Evolutionary conservation across 495 filamentous ascomycete species (phyloP).

Genomic region (Aspergillus taichungensis): DNA sequence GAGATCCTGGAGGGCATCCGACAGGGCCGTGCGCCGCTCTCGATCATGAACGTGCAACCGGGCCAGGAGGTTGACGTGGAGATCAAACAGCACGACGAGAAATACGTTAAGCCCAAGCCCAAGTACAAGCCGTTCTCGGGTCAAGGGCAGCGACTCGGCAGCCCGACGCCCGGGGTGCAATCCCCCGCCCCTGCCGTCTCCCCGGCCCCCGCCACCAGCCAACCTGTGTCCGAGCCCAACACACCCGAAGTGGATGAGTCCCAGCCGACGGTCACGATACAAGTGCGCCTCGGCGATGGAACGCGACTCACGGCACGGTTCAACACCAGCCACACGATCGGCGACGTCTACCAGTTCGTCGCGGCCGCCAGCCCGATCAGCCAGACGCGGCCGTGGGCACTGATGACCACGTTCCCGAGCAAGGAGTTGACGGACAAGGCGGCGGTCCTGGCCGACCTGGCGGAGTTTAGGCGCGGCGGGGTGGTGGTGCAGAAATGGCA

Average conservation of each 20-base stretch:
- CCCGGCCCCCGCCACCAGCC: conserved; percentile 15
- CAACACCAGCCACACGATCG: conserved; percentile 85
- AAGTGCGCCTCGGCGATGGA: conserved; percentile 86
- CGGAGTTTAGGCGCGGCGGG: conserved; percentile 76
- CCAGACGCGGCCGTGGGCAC: conserved; percentile 56
- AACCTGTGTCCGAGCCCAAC: conserved; percentile 24
- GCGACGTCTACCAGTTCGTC: conserved; percentile 85
- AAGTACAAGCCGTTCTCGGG: conserved; percentile 83
- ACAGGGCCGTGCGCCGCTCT: conserved; percentile 74
- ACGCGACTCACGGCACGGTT: conserved; percentile 79
- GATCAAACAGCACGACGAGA: conserved; percentile 75
- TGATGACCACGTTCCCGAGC: conserved; percentile 95
- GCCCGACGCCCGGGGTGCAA: conserved; percentile 66
- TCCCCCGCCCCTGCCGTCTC: conserved; percentile 31
- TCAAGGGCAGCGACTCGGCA: conserved; percentile 78
- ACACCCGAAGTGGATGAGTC: conserved; percentile 59
- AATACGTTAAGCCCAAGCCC: conserved; percentile 73
- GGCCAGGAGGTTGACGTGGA: conserved; percentile 89
- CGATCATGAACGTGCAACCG: conserved; percentile 76
- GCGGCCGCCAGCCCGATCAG: conserved; percentile 52
- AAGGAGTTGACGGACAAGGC: conserved; percentile 77
- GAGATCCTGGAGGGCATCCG: conserved; percentile 78
- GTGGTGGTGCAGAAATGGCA: conserved; percentile 86
- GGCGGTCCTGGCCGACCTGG: conserved; percentile 61
- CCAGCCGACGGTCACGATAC: conserved; percentile 67